A percentile compares a stretch with the other conserved stretches of the same genome.
Evolutionary conservation across 805 yeast species (phyloP).

Genomic region (Alloascoidea africana): DNA sequence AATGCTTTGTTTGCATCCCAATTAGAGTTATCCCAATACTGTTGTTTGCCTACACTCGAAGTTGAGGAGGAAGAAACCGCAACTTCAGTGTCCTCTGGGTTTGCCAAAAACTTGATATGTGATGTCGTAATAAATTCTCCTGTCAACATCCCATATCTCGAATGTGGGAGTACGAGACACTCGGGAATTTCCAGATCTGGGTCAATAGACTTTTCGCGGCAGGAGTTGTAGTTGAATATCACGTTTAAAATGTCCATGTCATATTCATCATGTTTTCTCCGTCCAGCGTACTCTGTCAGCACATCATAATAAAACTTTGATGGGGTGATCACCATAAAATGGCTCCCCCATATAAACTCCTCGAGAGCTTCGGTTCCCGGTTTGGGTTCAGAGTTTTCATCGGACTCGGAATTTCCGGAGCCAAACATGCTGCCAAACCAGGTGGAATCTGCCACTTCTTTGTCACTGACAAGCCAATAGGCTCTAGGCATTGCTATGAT

Average conservation of each 20-base stretch:
- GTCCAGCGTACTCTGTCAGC: slow-evolving; percentile 13
- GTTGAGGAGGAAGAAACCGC: slow-evolving; percentile 11
- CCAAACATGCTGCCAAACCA: neutral
- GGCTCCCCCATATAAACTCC: slow-evolving; percentile 20
- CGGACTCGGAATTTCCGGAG: neutral
- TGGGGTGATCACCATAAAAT: slow-evolving; percentile 50
- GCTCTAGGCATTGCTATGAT: slow-evolving; percentile 31
- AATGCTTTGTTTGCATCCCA: slow-evolving; percentile 19
- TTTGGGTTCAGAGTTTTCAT: slow-evolving; percentile 3
- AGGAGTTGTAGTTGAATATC: slow-evolving; percentile 14
- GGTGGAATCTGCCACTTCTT: slow-evolving; percentile 1
- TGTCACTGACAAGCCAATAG: slow-evolving; percentile 21
- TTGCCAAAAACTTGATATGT: slow-evolving; percentile 27
- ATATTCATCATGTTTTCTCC: slow-evolving; percentile 22
- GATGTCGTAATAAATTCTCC: slow-evolving; percentile 27
- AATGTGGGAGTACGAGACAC: slow-evolving; percentile 28
- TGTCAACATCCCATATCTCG: slow-evolving; percentile 32
- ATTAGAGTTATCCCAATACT: slow-evolving; percentile 9
- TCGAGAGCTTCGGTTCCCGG: neutral
- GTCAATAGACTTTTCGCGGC: slow-evolving; percentile 8
- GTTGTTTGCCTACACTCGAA: slow-evolving; percentile 6
- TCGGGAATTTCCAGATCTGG: slow-evolving; percentile 2
- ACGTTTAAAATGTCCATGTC: slow-evolving; percentile 39
- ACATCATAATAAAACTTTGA: slow-evolving; percentile 14
- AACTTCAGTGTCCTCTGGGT: slow-evolving; percentile 25